Evolutionary conservation across 2,329 filamentous ascomycete genomes (phyloP).

Genomic region (Helicocarpus griseus): DNA sequence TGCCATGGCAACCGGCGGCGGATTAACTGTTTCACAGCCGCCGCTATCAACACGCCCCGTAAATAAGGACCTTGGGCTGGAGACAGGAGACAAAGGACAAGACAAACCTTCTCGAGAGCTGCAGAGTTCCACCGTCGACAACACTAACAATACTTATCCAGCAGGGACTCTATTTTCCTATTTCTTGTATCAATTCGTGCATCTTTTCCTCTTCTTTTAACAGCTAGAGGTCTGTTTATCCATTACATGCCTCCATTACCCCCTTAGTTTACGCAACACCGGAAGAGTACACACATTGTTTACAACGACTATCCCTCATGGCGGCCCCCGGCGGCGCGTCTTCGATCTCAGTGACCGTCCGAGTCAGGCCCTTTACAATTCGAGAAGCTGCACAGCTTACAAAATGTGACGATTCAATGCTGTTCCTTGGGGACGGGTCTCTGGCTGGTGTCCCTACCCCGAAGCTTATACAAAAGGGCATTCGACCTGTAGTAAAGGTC

Average conservation of each 20-base stretch:
- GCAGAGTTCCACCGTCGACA: not conserved
- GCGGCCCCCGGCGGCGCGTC: constrained; percentile 36
- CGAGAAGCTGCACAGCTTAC: constrained; percentile 86
- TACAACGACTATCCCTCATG: constrained; percentile 21
- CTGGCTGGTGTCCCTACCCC: constrained; percentile 78
- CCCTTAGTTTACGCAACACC: constrained; percentile 4
- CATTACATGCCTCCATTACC: not conserved
- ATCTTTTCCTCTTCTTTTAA: not conserved
- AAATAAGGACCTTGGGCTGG: constrained; percentile 1
- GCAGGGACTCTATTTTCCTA: not conserved
- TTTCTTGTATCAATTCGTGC: constrained; percentile 1
- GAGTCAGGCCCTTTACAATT: constrained; percentile 63
- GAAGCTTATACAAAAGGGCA: constrained; percentile 74
- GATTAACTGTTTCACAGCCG: constrained; percentile 7
- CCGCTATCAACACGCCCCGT: constrained; percentile 4
- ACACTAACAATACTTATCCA: not conserved
- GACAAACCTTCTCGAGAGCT: not conserved
- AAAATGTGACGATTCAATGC: constrained; percentile 65
- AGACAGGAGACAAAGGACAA: not conserved
- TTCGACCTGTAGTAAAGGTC: constrained; percentile 88
- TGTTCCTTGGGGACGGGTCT: constrained; percentile 95
- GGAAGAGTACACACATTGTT: not conserved
- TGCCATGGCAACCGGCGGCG: constrained; percentile 13
- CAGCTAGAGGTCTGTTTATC: not conserved
- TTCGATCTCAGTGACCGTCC: constrained; percentile 45